Evolutionary conservation across 2,329 filamentous ascomycete species (phyloP), one percentile per base, ranked within the genome.

Genomic region (Monilinia aucupariae): DNA sequence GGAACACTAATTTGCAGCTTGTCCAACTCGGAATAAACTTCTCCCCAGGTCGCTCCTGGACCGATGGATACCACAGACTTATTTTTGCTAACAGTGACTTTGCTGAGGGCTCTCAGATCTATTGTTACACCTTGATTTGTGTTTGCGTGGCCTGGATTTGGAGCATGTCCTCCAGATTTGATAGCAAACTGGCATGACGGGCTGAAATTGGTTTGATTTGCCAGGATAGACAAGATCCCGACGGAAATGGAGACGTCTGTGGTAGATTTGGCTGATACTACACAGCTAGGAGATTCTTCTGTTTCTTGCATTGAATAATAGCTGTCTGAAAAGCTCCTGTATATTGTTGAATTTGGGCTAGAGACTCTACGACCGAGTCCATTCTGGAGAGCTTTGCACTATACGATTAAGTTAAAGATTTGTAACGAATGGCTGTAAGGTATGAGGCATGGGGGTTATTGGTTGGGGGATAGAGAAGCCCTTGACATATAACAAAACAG

Each of bases 101-200:
- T 7, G 30, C 30, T 20, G 7, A 62, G 20, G 9, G 25, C 2
- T 13, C 51, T 56, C 15, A 62, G 15, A 17, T 56, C 22, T 55
- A 62, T 34, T 12, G 60, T 56, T 8, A 62, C 52, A 22, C 59
- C 60, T 39, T 56, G 25, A 32, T 62, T 13, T 6, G 41, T 27
- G 22, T 56, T 62, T 13, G 60, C 60, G 0, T 32, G 15, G 1
- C 41, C 30, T 37, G 27, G 13, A 7, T 22, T 37, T 8, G 41
- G 25, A 7, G 20, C 34, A 56, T 56, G 51, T 1, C 60, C 60
- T 12, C 37, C 51, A 8, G 37, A 53, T 41, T 37, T 41, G 25
- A 30, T 49, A 32, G 60, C 50, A 25, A 62, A 20, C 30, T 32
- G 4, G 27, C 27, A 30, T 30, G 27, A 30, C 3, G 27, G 27